phyloP scores from a whole-genome alignment of 495 filamentous ascomycete genomes.

The Glonium stellatum region DNA sequence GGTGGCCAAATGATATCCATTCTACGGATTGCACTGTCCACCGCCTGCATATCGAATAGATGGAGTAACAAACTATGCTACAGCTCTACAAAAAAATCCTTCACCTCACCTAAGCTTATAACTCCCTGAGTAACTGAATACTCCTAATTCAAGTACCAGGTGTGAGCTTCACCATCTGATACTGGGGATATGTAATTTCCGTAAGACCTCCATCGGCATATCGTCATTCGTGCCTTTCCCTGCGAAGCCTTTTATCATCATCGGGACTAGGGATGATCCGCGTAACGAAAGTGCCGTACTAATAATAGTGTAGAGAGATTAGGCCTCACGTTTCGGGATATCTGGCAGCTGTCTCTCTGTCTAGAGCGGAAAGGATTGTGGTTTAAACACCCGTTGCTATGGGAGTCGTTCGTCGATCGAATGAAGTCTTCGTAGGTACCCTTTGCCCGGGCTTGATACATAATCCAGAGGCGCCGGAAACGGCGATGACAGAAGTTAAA shows the following conservation, averaged over 20 bases:
- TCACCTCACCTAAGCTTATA: slow-evolving; percentile 1
- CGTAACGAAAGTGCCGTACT: slow-evolving; percentile 4
- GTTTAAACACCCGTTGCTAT: not conserved
- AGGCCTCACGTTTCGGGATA: not conserved
- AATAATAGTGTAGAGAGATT: slow-evolving; percentile 3
- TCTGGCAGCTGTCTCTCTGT: not conserved
- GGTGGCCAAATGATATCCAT: too few species aligned
- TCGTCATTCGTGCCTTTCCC: not conserved
- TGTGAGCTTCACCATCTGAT: slow-evolving; percentile 9
- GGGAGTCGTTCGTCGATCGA: not conserved
- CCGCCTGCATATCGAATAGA: not conserved
- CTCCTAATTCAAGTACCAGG: not conserved
- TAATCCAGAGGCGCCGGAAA: not conserved
- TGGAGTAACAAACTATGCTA: not conserved
- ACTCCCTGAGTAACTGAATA: slow-evolving; percentile 11
- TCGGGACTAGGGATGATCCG: not conserved
- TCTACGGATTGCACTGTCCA: not conserved
- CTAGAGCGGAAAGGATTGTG: not conserved
- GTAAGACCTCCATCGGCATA: not conserved
- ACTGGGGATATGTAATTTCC: slow-evolving; percentile 10
- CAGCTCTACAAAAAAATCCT: too few species aligned
- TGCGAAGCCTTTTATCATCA: not conserved
- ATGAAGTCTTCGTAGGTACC: not conserved
- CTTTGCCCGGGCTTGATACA: not conserved
- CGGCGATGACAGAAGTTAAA: not conserved